Percentiles rank a stretch among this genome's conserved stretches.
phyloP scores from a whole-genome alignment of 495 filamentous ascomycete species.

The Aspergillus steynii region DNA sequence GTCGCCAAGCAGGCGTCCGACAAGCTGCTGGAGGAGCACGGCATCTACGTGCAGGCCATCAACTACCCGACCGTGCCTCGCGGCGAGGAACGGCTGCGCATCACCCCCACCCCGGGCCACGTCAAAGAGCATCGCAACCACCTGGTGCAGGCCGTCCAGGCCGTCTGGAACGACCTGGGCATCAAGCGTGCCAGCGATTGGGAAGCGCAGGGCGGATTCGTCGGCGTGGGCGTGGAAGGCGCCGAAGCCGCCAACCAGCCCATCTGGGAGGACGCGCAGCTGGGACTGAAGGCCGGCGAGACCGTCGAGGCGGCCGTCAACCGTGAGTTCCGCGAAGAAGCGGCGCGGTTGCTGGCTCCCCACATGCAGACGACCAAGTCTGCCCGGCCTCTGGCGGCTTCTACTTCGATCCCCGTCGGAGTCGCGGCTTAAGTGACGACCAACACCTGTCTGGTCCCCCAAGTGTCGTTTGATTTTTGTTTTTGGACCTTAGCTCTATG shows the following conservation, averaged over 20 bases:
- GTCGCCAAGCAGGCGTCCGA: slow-evolving; percentile 90
- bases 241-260: slow-evolving; percentile 58
- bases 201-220: slow-evolving; percentile 88
- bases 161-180: slow-evolving; percentile 81
- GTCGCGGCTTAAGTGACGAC: slow-evolving; percentile 32
- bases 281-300: slow-evolving; percentile 61
- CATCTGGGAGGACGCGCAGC: slow-evolving; percentile 86
- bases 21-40: slow-evolving; percentile 79
- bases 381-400: slow-evolving; percentile 24
- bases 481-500: too few relatives aligned
- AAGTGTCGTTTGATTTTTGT: too few relatives aligned
- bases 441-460: too few relatives aligned
- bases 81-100: slow-evolving; percentile 90
- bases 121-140: slow-evolving; percentile 77
- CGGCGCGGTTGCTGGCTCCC: slow-evolving; percentile 14
- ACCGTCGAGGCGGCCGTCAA: slow-evolving; percentile 38
- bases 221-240: slow-evolving; percentile 79
- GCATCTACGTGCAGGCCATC: slow-evolving; percentile 97
- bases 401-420: slow-evolving; percentile 32
- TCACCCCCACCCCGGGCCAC: slow-evolving; percentile 95
- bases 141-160: slow-evolving; percentile 79
- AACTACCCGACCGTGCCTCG: slow-evolving; percentile 98
- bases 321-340: slow-evolving; percentile 37
- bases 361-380: slow-evolving; percentile 34
- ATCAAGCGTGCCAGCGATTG: slow-evolving; percentile 92